These are phyloP conservation scores for Glebionis coronaria DNA, from an alignment of 129 eudicot genomes.

Conservation along the genomic window DNA sequence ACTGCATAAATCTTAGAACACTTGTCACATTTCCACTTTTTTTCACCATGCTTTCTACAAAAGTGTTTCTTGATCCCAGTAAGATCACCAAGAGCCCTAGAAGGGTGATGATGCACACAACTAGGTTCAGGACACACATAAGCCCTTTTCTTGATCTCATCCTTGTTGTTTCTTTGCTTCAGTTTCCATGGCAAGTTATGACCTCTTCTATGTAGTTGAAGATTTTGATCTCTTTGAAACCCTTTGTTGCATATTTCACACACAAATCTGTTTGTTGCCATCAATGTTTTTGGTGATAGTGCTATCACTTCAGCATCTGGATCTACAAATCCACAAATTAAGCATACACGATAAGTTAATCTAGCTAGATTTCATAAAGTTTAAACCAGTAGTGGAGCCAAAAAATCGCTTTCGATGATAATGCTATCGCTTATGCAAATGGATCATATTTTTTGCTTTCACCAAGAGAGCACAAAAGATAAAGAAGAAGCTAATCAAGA, in stretches of 20 bases:
- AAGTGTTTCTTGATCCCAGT: constrained; percentile 93
- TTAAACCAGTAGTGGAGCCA: too few species aligned
- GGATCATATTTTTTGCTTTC: too few species aligned
- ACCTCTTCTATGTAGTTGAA: constrained; percentile 90
- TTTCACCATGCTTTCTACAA: constrained; percentile 90
- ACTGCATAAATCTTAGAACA: constrained; percentile 91
- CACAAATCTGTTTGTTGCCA: constrained; percentile 86
- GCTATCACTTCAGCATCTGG: constrained; percentile 95
- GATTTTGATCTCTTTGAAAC: constrained; percentile 86
- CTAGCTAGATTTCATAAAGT: too few species aligned
- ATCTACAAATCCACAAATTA: constrained; percentile 35
- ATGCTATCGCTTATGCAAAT: too few species aligned
- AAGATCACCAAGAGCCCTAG: constrained; percentile 90
- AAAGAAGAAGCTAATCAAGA: constrained; percentile 7
- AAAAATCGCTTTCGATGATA: too few species aligned
- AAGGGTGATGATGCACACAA: constrained; percentile 85
- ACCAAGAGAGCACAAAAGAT: not conserved
- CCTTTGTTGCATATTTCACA: constrained; percentile 99
- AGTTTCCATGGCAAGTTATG: constrained; percentile 92
- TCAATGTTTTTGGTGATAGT: constrained; percentile 70
- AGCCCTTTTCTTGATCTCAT: constrained; percentile 52
- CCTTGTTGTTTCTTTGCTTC: constrained; percentile 69
- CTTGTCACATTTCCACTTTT: constrained; percentile 86
- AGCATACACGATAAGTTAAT: not conserved
- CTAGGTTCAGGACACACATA: constrained; percentile 86